phyloP scores from a whole-genome alignment of 306 rosid genomes.

The Parietaria judaica region DNA sequence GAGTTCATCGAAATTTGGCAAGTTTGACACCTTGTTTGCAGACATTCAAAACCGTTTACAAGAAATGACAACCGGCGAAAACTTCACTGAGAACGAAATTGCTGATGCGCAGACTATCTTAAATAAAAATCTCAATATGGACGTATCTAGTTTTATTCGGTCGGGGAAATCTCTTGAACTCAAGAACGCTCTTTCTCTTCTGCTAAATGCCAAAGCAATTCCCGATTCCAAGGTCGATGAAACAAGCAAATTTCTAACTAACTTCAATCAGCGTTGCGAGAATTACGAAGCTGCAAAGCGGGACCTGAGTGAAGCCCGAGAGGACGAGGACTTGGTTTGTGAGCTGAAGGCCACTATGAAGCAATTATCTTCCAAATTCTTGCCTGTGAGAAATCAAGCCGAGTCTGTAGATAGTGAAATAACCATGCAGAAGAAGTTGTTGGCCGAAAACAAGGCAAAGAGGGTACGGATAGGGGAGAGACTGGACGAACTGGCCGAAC shows the following conservation, averaged over 20 bases:
- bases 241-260: not conserved
- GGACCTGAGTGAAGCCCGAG: constrained; percentile 1
- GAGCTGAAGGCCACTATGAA: constrained; percentile 1
- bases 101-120: too few relatives aligned
- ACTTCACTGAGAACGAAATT: too few relatives aligned
- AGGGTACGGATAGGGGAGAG: not conserved
- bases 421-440: not conserved
- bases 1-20: too few relatives aligned
- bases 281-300: not conserved
- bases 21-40: too few relatives aligned
- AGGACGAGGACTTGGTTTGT: not conserved
- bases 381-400: constrained; percentile 5
- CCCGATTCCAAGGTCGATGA: not conserved
- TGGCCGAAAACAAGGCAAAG: constrained; percentile 1
- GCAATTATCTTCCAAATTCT: not conserved
- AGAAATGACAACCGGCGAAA: too few relatives aligned
- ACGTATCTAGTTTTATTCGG: too few relatives aligned
- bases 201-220: too few relatives aligned
- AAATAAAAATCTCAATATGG: too few relatives aligned
- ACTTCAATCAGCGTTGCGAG: not conserved
- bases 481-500: constrained; percentile 1
- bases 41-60: too few relatives aligned
- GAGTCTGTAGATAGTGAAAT: constrained; percentile 7
- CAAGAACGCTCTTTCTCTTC: too few relatives aligned
- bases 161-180: too few relatives aligned